Evolutionary conservation across 2,329 filamentous ascomycete species (phyloP).

Genomic region (Fusarium buxicola): DNA sequence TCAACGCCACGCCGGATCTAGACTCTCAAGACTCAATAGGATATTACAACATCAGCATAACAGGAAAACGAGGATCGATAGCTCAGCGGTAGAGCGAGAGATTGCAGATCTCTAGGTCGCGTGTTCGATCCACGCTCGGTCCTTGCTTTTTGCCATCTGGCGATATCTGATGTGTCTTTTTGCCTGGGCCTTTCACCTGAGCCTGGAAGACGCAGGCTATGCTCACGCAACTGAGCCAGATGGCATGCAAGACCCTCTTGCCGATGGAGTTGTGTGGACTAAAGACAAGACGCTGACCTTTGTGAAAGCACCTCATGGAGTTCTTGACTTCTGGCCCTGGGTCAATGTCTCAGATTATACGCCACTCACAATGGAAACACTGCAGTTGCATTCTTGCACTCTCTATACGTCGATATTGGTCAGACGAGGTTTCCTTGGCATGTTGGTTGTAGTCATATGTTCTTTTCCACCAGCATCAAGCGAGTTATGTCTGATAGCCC

Average conservation of each 20-base stretch:
- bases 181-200: background rate
- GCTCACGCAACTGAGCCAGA: too few relatives aligned
- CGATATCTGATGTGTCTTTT: background rate
- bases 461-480: too few relatives aligned
- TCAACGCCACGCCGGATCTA: slow-evolving; percentile 13
- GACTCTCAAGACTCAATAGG: background rate
- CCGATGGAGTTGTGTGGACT: background rate
- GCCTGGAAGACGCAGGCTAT: background rate
- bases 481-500: too few relatives aligned
- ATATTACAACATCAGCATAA: background rate
- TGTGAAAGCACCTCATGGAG: background rate
- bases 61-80: slow-evolving; percentile 25
- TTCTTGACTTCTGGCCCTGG: too few relatives aligned
- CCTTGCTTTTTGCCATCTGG: slow-evolving; percentile 16
- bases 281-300: too few relatives aligned
- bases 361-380: background rate
- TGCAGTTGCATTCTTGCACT: too few relatives aligned
- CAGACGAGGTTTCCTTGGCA: too few relatives aligned
- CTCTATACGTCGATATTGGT: too few relatives aligned
- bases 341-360: background rate
- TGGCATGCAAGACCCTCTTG: background rate
- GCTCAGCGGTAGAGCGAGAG: slow-evolving; percentile 40
- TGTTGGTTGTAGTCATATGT: too few relatives aligned
- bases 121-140: slow-evolving; percentile 42
- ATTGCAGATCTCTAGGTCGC: slow-evolving; percentile 40